Conservation (phyloP, 73 alveolate species). For the Paramecium primaurelia region DNA sequence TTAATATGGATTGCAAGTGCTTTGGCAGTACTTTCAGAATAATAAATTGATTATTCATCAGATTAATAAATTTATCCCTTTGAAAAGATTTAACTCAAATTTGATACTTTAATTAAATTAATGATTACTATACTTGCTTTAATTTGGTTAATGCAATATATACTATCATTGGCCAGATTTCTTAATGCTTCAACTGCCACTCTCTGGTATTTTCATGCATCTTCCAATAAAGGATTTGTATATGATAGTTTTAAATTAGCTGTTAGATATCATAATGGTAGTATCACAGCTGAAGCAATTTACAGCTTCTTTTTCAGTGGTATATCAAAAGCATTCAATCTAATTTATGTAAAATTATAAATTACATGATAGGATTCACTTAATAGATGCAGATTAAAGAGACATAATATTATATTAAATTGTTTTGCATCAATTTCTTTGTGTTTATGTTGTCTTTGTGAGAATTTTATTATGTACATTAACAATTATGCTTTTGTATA, state of each 20-base stretch:
- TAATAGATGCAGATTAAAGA: background rate
- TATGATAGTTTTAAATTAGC: background rate
- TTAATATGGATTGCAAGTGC: constrained; percentile 17
- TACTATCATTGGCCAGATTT: constrained; percentile 8
- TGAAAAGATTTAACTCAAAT: background rate
- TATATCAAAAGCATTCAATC: background rate
- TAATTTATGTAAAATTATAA: background rate
- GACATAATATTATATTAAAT: background rate
- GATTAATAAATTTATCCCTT: background rate
- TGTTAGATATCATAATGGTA: constrained; percentile 30
- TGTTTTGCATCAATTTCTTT: background rate
- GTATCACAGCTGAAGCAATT: constrained; percentile 38
- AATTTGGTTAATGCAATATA: constrained; percentile 4
- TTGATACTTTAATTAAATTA: background rate
- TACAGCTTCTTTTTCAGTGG: background rate
- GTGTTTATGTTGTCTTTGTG: constrained; percentile 36
- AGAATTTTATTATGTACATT: constrained; percentile 32
- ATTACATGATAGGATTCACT: background rate
- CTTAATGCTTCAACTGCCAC: background rate
- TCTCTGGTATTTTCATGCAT: constrained; percentile 3
- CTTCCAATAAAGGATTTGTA: background rate
- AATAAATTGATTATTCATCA: background rate
- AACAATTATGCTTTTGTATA: constrained; percentile 32
- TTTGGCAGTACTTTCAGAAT: background rate
- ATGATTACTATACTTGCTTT: background rate